Conservation (phyloP, 305 asterid species). For the Fraxinus platypoda region DNA sequence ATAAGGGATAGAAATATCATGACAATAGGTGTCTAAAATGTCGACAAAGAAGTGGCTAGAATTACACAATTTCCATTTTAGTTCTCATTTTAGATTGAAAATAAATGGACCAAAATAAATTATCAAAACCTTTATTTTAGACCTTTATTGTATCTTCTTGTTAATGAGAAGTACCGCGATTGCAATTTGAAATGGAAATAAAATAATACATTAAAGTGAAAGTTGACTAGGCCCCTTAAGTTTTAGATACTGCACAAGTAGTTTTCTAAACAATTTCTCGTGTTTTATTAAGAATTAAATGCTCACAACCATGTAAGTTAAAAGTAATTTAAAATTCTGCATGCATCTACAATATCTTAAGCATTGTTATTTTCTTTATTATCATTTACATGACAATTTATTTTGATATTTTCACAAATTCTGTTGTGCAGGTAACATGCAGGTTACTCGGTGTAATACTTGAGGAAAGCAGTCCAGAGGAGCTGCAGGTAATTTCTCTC, state of each 20-base stretch:
- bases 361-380: not conserved
- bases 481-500: constrained; percentile 67
- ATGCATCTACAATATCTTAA: not conserved
- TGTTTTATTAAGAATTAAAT: not conserved
- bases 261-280: not conserved
- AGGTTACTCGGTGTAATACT: constrained; percentile 80
- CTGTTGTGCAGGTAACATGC: constrained; percentile 74
- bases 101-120: not conserved
- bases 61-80: not conserved
- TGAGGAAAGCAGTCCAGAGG: constrained; percentile 89
- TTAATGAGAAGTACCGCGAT: not conserved
- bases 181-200: not conserved
- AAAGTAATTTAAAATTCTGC: not conserved
- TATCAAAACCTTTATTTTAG: not conserved
- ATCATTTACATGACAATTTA: not conserved
- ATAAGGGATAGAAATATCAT: not conserved
- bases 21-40: not conserved
- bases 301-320: not conserved
- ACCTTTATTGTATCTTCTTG: not conserved
- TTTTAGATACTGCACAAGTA: not conserved
- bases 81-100: not conserved
- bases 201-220: not conserved
- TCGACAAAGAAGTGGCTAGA: not conserved
- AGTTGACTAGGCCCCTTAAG: not conserved
- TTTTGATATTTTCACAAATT: constrained; percentile 10